phyloP scores from a whole-genome alignment of 148 eudicot species.

The Silene latifolia region DNA sequence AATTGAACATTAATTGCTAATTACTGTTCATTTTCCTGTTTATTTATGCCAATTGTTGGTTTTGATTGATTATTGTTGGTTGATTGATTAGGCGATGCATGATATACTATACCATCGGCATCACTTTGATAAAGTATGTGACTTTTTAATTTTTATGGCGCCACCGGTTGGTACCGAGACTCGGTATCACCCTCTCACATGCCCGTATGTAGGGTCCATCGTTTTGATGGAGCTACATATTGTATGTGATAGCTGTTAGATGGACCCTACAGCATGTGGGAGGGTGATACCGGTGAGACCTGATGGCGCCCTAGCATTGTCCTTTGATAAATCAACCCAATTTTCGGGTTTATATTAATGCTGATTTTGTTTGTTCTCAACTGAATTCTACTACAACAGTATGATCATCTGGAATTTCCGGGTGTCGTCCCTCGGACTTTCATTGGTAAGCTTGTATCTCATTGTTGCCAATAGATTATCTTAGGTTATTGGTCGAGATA shows the following conservation, averaged over 20 bases:
- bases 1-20: background rate
- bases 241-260: background rate
- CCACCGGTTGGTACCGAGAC: no score
- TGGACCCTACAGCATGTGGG: no score
- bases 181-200: no score
- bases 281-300: no score
- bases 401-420: slow-evolving; percentile 98
- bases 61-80: slow-evolving; percentile 14
- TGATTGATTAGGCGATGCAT: slow-evolving; percentile 75
- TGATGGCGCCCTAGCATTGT: no score
- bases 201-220: no score
- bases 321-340: background rate
- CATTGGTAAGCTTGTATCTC: slow-evolving; percentile 45
- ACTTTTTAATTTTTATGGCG: background rate
- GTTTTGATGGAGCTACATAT: no score
- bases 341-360: background rate
- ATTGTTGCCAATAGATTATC: background rate
- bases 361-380: slow-evolving; percentile 14
- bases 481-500: background rate
- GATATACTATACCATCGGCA: slow-evolving; percentile 78
- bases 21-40: background rate
- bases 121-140: slow-evolving; percentile 66
- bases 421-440: slow-evolving; percentile 98
- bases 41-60: background rate
- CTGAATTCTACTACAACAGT: slow-evolving; percentile 36